Conservation (phyloP, 768 basidiomycete genomes). For the Dioszegia crocea region DNA sequence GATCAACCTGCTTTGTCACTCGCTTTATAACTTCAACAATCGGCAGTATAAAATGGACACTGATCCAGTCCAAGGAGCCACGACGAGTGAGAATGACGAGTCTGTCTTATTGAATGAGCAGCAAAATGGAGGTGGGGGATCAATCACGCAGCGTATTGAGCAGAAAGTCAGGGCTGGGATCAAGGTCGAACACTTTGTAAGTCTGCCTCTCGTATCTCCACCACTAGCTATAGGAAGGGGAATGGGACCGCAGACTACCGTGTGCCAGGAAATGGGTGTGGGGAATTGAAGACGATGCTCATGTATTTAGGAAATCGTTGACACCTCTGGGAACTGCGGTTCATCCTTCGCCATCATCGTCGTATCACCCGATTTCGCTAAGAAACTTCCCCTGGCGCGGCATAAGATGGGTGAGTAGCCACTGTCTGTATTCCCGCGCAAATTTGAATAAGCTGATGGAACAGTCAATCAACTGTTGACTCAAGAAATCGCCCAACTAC, state of each 20-base stretch:
- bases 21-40: neutral
- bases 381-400: constrained; percentile 44
- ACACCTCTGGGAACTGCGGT: constrained; percentile 49
- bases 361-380: constrained; percentile 44
- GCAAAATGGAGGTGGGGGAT: neutral
- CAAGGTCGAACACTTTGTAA: constrained; percentile 34
- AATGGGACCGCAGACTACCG: no score
- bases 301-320: constrained; percentile 47
- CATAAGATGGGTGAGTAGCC: constrained; percentile 44
- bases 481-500: constrained; percentile 40
- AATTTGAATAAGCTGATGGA: neutral
- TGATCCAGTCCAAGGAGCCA: neutral
- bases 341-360: constrained; percentile 43
- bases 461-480: constrained; percentile 44
- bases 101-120: constrained; percentile 3
- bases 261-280: no score
- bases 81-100: constrained; percentile 5
- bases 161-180: constrained; percentile 26
- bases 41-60: neutral
- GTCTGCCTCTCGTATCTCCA: constrained; percentile 5
- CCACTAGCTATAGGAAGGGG: no score
- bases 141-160: constrained; percentile 22
- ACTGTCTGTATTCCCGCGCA: neutral
- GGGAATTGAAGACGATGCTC: no score
- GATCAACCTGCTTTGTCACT: neutral